A percentile compares a stretch with the other conserved stretches of the same genome.
Evolutionary conservation across 345 rosid genomes (phyloP).

Genomic region (Hevea brasiliensis): DNA sequence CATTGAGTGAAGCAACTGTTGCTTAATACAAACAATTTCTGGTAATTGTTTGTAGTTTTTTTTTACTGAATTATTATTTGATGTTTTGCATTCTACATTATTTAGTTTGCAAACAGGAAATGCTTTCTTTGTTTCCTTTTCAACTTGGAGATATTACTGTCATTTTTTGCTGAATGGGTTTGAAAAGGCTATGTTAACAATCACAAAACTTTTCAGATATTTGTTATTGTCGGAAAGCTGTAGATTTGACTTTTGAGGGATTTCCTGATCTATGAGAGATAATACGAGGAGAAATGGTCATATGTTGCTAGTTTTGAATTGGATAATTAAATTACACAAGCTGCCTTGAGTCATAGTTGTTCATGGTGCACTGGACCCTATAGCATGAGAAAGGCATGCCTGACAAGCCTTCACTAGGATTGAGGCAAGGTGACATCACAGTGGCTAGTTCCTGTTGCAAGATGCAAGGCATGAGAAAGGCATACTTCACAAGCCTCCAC

Average conservation of each 20-base stretch:
- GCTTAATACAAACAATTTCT: background rate
- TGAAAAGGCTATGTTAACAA: background rate
- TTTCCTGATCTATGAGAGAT: background rate
- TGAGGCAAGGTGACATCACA: background rate
- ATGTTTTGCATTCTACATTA: background rate
- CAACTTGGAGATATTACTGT: background rate
- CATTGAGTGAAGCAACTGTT: background rate
- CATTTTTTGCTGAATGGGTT: background rate
- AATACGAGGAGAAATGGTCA: background rate
- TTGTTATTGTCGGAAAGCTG: slow-evolving; percentile 1
- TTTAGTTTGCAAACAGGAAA: background rate
- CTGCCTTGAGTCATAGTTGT: too few species aligned
- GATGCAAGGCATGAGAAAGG: background rate
- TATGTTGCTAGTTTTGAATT: too few species aligned
- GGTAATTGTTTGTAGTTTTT: background rate
- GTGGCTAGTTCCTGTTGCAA: background rate
- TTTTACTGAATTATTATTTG: background rate
- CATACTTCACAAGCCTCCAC: background rate
- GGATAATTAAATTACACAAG: too few species aligned
- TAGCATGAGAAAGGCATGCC: background rate
- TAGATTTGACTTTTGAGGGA: background rate
- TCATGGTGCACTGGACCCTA: background rate
- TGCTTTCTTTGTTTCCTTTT: background rate
- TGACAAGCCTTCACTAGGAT: too few species aligned
- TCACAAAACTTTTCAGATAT: background rate